Evolutionary conservation across 441 rosid species (phyloP).

Genomic region (Jatropha multifida): DNA sequence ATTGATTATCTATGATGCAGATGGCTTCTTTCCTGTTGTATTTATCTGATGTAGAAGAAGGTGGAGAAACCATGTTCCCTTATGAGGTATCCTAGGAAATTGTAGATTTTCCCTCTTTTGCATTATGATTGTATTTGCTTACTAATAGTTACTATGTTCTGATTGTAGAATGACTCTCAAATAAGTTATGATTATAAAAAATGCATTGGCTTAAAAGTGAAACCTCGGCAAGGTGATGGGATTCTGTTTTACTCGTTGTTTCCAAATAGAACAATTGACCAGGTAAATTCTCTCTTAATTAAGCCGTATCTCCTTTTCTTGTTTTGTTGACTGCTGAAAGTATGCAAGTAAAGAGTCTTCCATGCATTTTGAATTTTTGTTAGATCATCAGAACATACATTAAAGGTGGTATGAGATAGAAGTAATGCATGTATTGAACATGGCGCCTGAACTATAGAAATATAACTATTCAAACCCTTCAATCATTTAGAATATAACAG

Average conservation of each 20-base stretch:
- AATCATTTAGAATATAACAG: not conserved
- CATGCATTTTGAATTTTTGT: not conserved
- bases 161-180: conserved; percentile 50
- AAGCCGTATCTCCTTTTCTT: not conserved
- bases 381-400: not conserved
- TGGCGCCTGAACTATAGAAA: not conserved
- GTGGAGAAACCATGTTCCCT: conserved; percentile 92
- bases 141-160: not conserved
- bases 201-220: conserved; percentile 75
- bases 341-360: not conserved
- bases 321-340: not conserved
- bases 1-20: conserved; percentile 35
- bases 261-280: conserved; percentile 81
- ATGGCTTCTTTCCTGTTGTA: conserved; percentile 81
- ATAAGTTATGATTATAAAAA: conserved; percentile 54
- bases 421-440: not conserved
- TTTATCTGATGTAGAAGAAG: conserved; percentile 83
- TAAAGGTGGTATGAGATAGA: not conserved
- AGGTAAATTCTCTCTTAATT: conserved; percentile 33
- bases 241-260: conserved; percentile 69
- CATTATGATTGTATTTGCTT: not conserved
- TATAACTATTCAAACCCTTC: not conserved
- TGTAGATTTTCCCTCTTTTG: not conserved
- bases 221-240: conserved; percentile 82
- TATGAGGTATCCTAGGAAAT: conserved; percentile 53